Evolutionary conservation across 139 green algal species (phyloP).

Genomic region (Bryopsis sp.): DNA sequence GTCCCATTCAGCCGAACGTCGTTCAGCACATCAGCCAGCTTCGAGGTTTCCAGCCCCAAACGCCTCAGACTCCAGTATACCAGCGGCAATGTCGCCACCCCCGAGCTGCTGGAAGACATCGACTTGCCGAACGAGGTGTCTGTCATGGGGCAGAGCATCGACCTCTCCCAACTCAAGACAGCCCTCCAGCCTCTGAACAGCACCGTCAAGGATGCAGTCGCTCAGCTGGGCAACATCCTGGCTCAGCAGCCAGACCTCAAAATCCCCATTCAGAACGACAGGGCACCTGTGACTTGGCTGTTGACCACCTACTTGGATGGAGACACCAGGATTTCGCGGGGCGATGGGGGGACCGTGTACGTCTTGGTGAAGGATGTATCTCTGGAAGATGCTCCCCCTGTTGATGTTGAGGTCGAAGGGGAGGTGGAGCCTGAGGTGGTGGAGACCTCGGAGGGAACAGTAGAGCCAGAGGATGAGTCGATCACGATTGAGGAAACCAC

Average conservation of each 20-base stretch:
- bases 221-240: conserved; percentile 36
- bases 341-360: conserved; percentile 32
- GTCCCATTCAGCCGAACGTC: conserved; percentile 44
- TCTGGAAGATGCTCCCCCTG: not conserved
- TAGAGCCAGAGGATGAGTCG: too few species aligned
- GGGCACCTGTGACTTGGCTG: conserved; percentile 52
- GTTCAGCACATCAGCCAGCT: conserved; percentile 53
- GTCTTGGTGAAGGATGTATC: conserved; percentile 14
- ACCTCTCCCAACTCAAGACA: conserved; percentile 51
- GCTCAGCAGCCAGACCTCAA: conserved; percentile 43
- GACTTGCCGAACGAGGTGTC: conserved; percentile 52
- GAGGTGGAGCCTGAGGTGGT: not conserved
- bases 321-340: conserved; percentile 58
- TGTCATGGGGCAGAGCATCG: conserved; percentile 65
- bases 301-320: conserved; percentile 77
- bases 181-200: conserved; percentile 39
- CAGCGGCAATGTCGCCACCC: conserved; percentile 48
- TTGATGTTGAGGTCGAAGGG: conserved; percentile 6
- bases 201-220: conserved; percentile 21
- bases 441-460: too few species aligned
- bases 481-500: too few species aligned
- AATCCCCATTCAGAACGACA: conserved; percentile 36
- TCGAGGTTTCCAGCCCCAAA: conserved; percentile 77
- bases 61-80: conserved; percentile 71
- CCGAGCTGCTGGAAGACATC: conserved; percentile 58